phyloP scores from a whole-genome alignment of 73 alveolate genomes.

The Uronychia setigera region DNA sequence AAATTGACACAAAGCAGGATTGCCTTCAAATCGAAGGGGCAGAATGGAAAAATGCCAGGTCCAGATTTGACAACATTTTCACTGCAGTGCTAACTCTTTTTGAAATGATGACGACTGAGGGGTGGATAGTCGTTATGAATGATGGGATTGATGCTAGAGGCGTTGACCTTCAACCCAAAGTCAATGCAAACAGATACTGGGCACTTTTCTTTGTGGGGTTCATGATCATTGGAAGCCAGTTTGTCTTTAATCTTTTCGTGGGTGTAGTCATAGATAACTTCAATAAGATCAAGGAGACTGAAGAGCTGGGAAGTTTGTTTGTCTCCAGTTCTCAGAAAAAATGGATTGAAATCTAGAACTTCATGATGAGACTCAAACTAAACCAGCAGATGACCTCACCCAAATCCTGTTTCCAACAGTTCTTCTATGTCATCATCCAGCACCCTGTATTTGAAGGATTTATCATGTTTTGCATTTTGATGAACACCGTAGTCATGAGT shows the following conservation, averaged over 20 bases:
- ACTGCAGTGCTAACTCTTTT: constrained; percentile 38
- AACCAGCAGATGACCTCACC: constrained; percentile 20
- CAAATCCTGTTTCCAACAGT: not conserved
- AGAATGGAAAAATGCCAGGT: constrained; percentile 12
- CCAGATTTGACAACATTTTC: constrained; percentile 49
- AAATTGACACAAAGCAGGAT: constrained; percentile 17
- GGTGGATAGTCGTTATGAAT: constrained; percentile 58
- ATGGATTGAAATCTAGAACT: constrained; percentile 57
- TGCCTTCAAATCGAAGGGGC: constrained; percentile 33
- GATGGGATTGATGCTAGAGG: constrained; percentile 47
- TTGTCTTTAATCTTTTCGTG: constrained; percentile 53
- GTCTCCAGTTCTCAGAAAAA: constrained; percentile 37
- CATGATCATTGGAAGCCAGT: constrained; percentile 48
- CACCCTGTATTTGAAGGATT: constrained; percentile 24
- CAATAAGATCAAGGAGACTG: constrained; percentile 49
- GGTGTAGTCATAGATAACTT: constrained; percentile 68
- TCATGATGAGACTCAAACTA: constrained; percentile 44
- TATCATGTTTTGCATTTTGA: constrained; percentile 29
- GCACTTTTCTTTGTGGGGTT: constrained; percentile 28
- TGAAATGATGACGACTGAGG: constrained; percentile 59
- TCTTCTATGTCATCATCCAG: not conserved
- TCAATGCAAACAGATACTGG: not conserved
- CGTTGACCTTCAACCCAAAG: constrained; percentile 45
- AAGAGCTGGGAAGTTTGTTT: constrained; percentile 47
- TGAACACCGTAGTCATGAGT: constrained; percentile 46